phyloP scores from a whole-genome alignment of 371 early-diverging fungal genomes.

The Lichtheimia ornata region DNA sequence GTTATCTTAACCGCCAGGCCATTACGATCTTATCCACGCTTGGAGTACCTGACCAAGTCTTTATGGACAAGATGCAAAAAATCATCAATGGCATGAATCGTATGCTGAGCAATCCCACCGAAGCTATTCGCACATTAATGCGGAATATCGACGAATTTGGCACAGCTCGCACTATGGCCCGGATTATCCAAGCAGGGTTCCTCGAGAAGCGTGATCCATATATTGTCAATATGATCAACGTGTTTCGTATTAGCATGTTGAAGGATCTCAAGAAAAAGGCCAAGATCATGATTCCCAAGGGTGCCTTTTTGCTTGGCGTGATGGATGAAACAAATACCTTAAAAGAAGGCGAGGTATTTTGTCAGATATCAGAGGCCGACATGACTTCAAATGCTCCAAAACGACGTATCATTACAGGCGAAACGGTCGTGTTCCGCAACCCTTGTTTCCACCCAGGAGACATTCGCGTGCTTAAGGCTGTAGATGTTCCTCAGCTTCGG shows the following conservation, averaged over 20 bases:
- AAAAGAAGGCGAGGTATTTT: constrained; percentile 71
- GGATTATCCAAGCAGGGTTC: constrained; percentile 64
- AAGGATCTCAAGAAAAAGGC: constrained; percentile 72
- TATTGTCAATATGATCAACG: constrained; percentile 55
- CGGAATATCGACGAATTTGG: constrained; percentile 63
- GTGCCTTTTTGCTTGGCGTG: constrained; percentile 75
- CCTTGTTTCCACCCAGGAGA: constrained; percentile 90
- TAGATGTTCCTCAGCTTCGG: constrained; percentile 58
- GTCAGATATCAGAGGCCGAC: constrained; percentile 45
- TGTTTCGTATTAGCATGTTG: constrained; percentile 55
- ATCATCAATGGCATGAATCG: constrained; percentile 46
- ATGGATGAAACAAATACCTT: constrained; percentile 75
- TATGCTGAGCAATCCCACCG: constrained; percentile 41
- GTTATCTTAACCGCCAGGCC: constrained; percentile 75
- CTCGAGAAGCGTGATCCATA: constrained; percentile 57
- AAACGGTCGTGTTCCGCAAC: constrained; percentile 65
- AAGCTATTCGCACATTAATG: constrained; percentile 50
- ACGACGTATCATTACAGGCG: constrained; percentile 42
- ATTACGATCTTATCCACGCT: constrained; percentile 69
- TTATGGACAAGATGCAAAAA: constrained; percentile 50
- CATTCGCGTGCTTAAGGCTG: constrained; percentile 66
- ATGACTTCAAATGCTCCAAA: constrained; percentile 2
- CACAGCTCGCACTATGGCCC: constrained; percentile 46
- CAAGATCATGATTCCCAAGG: constrained; percentile 67
- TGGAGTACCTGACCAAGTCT: constrained; percentile 61